Base-by-base conservation (phyloP, 306 rosid genomes). In the Astragalus membranaceus region DNA sequence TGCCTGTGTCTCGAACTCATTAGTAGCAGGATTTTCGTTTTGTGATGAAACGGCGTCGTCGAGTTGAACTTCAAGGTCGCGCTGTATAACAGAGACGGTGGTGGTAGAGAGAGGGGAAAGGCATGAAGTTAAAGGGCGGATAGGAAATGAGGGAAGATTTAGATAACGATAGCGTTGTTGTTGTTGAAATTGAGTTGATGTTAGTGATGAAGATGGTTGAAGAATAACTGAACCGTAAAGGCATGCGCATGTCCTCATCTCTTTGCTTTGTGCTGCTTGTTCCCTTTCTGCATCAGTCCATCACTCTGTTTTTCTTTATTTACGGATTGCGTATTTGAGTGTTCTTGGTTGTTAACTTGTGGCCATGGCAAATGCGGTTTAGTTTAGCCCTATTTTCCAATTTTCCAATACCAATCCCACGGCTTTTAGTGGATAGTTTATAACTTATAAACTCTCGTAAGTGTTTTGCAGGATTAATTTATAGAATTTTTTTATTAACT, bases 191-290 rank as follows among this genome's bases (percentile, higher is more conserved):
- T 54, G 79, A 70, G 59, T 4, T 23, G 58, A 32, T 14, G 79
- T 63, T 5, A 53, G 5, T 17, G 26, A 2, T 26, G 74, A 41
- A 0, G 79, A 80, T 53, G 86, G 75, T 0, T 70, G 79, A 55
- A 71, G 81, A 59, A 71, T 44, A 46, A 82, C 57, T 15, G 81
- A 76, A 76, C 77, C 55, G 57, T 67, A 56, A 41, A 77, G 63
- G 73, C 79, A 75, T 36, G 80, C 64, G 69, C 70, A 61, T 16
- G 15, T 61, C 6, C 3, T 87, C 96, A 87, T 68, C 6, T 62
- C n/a, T 32, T 30, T 46, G 50, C 50, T 46, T 11, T 12, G 16
- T 9, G 48, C 13, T 26, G 30, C 30, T 26, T 39, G 44, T 1
- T 42, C 48, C 48, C 13, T 42, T 10, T 42, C 48, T 42, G 48